These are phyloP conservation scores for Fennellomyces sp. DNA, from an alignment of 371 early-diverging fungal genomes.

Conservation along the genomic window DNA sequence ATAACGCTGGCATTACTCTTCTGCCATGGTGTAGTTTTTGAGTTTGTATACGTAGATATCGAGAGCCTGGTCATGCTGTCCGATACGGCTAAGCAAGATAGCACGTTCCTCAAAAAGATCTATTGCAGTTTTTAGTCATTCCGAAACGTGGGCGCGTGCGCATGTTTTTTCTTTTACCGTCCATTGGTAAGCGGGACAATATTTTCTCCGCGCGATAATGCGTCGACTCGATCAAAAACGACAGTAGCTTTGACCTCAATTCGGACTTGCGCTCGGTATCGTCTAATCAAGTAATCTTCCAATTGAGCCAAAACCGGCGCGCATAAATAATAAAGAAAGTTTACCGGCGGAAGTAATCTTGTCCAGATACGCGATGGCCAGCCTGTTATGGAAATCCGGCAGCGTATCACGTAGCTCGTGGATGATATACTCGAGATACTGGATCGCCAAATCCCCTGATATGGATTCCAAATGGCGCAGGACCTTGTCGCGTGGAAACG, in stretches of 20 bases:
- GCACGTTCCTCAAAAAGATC: constrained; percentile 84
- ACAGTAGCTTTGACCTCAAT: constrained; percentile 45
- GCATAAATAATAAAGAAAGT: neutral
- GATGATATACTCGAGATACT: constrained; percentile 82
- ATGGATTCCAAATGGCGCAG: constrained; percentile 63
- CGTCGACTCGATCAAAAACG: constrained; percentile 71
- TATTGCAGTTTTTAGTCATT: constrained; percentile 12
- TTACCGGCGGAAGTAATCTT: constrained; percentile 29
- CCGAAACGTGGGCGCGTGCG: neutral
- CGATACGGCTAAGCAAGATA: constrained; percentile 79
- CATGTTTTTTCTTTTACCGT: constrained; percentile 54
- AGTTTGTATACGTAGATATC: constrained; percentile 82
- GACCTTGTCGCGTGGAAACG: constrained; percentile 56
- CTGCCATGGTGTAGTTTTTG: constrained; percentile 72
- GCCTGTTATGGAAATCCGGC: constrained; percentile 79
- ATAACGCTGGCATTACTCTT: constrained; percentile 66
- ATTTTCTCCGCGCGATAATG: constrained; percentile 79
- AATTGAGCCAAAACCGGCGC: neutral
- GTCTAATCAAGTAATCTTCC: neutral
- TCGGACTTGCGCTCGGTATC: neutral
- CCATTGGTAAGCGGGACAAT: constrained; percentile 74
- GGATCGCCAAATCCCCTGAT: constrained; percentile 65
- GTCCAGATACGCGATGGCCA: constrained; percentile 73
- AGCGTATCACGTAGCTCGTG: constrained; percentile 67
- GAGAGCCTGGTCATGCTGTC: constrained; percentile 87